Conservation (phyloP, 2,329 filamentous ascomycete genomes). For the Leptographium radiaticola region DNA sequence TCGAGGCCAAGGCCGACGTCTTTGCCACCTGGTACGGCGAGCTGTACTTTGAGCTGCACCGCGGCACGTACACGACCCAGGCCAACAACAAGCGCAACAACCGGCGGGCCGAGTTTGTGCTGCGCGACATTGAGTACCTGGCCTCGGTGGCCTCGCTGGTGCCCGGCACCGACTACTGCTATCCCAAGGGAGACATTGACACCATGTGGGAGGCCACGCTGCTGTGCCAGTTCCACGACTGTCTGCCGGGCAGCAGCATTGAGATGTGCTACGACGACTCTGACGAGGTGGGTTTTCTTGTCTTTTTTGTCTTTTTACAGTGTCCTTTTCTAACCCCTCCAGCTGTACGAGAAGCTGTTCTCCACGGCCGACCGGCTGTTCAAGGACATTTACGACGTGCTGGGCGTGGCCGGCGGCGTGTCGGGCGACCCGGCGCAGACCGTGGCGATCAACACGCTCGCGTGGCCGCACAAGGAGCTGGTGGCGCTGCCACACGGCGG, state of each 20-base stretch:
- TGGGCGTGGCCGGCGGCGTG: slow-evolving; percentile 47
- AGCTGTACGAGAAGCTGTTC: slow-evolving; percentile 76
- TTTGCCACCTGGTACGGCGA: slow-evolving; percentile 97
- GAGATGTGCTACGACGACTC: slow-evolving; percentile 98
- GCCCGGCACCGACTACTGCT: slow-evolving; percentile 56
- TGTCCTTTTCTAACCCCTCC: slow-evolving; percentile 4
- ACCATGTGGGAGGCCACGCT: slow-evolving; percentile 89
- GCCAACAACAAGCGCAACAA: slow-evolving; percentile 97
- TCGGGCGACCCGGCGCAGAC: slow-evolving; percentile 21
- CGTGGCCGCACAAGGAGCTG: slow-evolving; percentile 70
- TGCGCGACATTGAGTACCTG: slow-evolving; percentile 79
- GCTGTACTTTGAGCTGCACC: slow-evolving; percentile 93
- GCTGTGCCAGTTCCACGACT: slow-evolving; percentile 96
- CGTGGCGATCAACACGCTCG: slow-evolving; percentile 69
- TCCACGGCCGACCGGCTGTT: slow-evolving; percentile 60
- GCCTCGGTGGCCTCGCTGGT: slow-evolving; percentile 74
- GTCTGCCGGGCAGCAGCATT: slow-evolving; percentile 85
- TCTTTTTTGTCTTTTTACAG: slow-evolving; percentile 14
- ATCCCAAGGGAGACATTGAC: slow-evolving; percentile 89
- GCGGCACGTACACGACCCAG: slow-evolving; percentile 94
- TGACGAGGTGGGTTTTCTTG: slow-evolving; percentile 44
- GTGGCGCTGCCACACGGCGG: slow-evolving; percentile 45
- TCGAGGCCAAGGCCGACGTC: slow-evolving; percentile 66
- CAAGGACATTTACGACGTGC: slow-evolving; percentile 51
- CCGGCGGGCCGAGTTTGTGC: slow-evolving; percentile 67